Percentiles rank a stretch among this genome's conserved stretches.
Conservation (phyloP, 768 basidiomycete species). For the Symmetrospora coprosmae region DNA sequence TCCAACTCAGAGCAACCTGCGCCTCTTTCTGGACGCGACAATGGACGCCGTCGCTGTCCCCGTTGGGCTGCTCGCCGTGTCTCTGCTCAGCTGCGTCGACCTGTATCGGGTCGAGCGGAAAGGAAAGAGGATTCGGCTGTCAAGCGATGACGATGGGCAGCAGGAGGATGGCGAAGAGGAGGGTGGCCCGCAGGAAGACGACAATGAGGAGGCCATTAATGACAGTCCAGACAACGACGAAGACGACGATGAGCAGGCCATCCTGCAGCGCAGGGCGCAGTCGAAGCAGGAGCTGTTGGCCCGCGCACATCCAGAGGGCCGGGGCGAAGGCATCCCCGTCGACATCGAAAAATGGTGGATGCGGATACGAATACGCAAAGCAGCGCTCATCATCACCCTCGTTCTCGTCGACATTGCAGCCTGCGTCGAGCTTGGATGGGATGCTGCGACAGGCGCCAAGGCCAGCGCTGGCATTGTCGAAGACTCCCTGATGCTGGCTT, state of each 20-base stretch:
- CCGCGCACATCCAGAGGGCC: background rate
- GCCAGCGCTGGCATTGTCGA: background rate
- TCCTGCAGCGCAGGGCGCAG: background rate
- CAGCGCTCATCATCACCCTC: background rate
- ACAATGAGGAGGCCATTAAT: background rate
- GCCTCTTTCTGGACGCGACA: no score
- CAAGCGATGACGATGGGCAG: background rate
- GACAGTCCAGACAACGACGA: background rate
- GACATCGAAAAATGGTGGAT: constrained; percentile 12
- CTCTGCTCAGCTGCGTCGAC: background rate
- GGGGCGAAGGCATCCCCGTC: constrained; percentile 5
- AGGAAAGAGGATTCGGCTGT: background rate
- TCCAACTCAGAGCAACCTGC: no score
- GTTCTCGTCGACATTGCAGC: constrained; percentile 1
- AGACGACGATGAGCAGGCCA: background rate
- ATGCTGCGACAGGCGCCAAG: background rate
- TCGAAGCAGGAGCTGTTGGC: background rate
- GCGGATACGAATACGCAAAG: background rate
- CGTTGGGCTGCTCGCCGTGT: background rate
- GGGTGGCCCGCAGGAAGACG: background rate
- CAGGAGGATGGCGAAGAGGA: background rate
- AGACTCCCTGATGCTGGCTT: constrained; percentile 11
- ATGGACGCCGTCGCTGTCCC: constrained; percentile 6
- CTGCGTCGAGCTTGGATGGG: constrained; percentile 6
- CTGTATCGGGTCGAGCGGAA: background rate